Conservation (phyloP, 2,329 filamentous ascomycete species). For the Epicoccum nigrum region DNA sequence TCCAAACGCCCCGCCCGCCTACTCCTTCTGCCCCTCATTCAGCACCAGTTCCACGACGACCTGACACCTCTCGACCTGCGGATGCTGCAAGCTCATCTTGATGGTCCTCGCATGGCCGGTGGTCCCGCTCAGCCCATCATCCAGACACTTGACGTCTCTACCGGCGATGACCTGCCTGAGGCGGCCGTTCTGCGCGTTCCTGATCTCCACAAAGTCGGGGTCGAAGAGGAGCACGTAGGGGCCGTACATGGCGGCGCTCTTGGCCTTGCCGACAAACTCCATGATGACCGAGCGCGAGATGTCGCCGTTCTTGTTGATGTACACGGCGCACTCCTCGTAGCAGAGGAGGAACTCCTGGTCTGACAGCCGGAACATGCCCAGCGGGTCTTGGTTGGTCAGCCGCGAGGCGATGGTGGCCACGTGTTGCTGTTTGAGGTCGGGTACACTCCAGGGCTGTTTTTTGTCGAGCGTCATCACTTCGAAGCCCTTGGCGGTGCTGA, state of each 20-base stretch:
- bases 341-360: constrained; percentile 82
- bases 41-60: constrained; percentile 90
- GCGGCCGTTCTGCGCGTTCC: constrained; percentile 94
- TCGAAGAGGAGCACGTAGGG: constrained; percentile 94
- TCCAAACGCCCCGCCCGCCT: too few relatives aligned
- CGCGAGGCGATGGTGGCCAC: constrained; percentile 85
- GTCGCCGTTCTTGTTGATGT: constrained; percentile 97
- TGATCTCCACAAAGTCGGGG: constrained; percentile 93
- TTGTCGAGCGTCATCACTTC: constrained; percentile 97
- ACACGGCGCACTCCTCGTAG: constrained; percentile 96
- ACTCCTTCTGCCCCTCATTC: constrained; percentile 79
- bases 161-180: constrained; percentile 93
- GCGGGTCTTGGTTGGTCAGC: constrained; percentile 79
- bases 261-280: constrained; percentile 97
- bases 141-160: constrained; percentile 85
- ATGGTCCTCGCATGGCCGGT: constrained; percentile 68
- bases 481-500: constrained; percentile 88
- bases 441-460: constrained; percentile 93
- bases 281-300: constrained; percentile 93
- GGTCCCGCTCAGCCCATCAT: constrained; percentile 63
- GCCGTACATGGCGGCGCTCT: constrained; percentile 84
- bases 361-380: constrained; percentile 95
- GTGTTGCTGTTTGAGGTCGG: constrained; percentile 78
- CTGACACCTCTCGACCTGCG: constrained; percentile 81
- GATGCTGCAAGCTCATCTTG: constrained; percentile 95